These are phyloP conservation scores for Leccinum pellstonianum DNA, from an alignment of 768 basidiomycete genomes.

Conservation along the genomic window DNA sequence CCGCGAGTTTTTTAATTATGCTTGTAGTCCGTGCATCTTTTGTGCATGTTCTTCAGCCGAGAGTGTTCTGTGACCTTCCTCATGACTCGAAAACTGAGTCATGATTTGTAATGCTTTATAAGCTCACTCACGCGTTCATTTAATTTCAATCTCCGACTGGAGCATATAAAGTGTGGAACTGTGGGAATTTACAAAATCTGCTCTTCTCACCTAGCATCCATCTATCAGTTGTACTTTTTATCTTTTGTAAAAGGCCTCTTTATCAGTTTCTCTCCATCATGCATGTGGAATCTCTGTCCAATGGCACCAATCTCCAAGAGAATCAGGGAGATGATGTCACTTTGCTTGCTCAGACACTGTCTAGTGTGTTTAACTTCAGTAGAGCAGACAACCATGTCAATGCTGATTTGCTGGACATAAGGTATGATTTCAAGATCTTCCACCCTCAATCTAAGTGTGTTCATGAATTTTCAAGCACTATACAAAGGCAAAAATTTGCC, in stretches of 20 bases:
- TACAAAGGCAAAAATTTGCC: conserved; percentile 10
- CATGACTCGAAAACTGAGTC: neutral
- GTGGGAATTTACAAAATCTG: neutral
- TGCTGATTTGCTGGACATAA: conserved; percentile 4
- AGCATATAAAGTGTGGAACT: conserved; percentile 4
- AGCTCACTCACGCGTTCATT: conserved; percentile 4
- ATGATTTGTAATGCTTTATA: neutral
- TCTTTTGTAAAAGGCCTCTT: neutral
- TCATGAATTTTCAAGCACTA: neutral
- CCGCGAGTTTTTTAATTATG: neutral
- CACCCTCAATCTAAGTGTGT: neutral
- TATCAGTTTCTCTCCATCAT: conserved; percentile 4
- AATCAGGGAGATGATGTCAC: neutral
- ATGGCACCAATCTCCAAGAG: neutral
- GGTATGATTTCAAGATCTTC: neutral
- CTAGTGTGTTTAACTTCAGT: neutral
- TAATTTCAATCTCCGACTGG: conserved; percentile 18
- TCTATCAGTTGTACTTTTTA: neutral
- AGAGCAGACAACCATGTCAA: neutral
- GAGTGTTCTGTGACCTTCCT: neutral
- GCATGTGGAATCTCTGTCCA: neutral
- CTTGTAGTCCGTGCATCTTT: too few relatives aligned
- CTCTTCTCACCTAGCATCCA: conserved; percentile 1
- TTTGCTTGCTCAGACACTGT: neutral
- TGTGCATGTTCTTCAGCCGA: neutral